phyloP scores from a whole-genome alignment of 2,329 filamentous ascomycete genomes.

The Neonectria coccinea region DNA sequence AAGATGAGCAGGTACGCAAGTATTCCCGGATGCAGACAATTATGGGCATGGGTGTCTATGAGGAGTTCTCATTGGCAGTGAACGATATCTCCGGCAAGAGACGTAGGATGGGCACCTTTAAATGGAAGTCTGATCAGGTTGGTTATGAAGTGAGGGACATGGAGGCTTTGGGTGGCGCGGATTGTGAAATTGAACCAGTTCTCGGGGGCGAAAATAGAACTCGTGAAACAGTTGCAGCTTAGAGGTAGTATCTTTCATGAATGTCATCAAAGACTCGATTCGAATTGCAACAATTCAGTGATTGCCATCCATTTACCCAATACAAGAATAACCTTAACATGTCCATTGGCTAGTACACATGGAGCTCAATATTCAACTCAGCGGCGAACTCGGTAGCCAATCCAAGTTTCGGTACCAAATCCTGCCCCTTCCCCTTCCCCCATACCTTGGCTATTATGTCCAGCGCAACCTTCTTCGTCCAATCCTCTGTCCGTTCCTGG shows the following conservation, averaged over 20 bases:
- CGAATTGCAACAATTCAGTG: no score
- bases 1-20: constrained; percentile 29
- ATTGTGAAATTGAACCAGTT: no score
- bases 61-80: constrained; percentile 17
- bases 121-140: constrained; percentile 12
- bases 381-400: constrained; percentile 17
- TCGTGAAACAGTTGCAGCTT: no score
- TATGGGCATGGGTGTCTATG: constrained; percentile 26
- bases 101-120: constrained; percentile 23
- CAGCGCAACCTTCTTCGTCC: no score
- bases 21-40: constrained; percentile 32
- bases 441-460: constrained; percentile 17
- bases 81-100: constrained; percentile 29
- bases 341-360: constrained; percentile 6
- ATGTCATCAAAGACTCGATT: no score
- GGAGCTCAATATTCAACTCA: constrained; percentile 20
- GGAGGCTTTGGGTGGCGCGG: background rate
- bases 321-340: no score
- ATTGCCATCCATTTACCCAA: no score
- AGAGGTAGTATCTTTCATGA: no score
- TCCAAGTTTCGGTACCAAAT: background rate
- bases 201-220: no score
- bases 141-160: background rate
- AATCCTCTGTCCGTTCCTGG: no score
- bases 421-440: constrained; percentile 1